These are phyloP conservation scores for Camelina hispida DNA, from an alignment of 345 rosid species.

Conservation along the genomic window DNA sequence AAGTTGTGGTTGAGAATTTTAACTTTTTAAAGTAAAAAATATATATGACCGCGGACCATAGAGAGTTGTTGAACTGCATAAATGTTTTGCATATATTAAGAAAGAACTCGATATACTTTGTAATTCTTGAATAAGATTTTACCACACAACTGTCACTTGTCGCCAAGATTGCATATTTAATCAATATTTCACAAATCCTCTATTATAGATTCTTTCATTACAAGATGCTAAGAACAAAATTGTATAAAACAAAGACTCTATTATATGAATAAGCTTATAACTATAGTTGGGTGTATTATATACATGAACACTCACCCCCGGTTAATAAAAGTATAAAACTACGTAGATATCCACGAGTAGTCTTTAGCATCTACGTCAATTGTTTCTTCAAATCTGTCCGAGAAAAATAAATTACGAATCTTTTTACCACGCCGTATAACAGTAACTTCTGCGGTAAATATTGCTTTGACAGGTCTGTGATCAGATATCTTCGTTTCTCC, in stretches of 20 bases:
- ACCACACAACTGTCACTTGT: conserved; percentile 9
- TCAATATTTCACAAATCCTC: neutral
- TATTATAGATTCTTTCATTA: neutral
- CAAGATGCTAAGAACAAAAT: neutral
- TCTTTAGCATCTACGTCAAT: conserved; percentile 41
- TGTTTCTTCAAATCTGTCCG: conserved; percentile 59
- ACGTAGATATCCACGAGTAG: conserved; percentile 40
- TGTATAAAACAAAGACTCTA: conserved; percentile 2
- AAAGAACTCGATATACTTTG: neutral
- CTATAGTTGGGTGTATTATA: neutral
- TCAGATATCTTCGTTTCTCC: conserved; percentile 74
- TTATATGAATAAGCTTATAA: too few relatives aligned
- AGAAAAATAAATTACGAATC: conserved; percentile 54
- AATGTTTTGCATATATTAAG: too few relatives aligned
- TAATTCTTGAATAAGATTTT: neutral
- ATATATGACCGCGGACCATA: neutral
- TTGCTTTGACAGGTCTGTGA: conserved; percentile 80
- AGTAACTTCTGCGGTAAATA: conserved; percentile 57
- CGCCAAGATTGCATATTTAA: neutral
- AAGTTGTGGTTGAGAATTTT: too few relatives aligned
- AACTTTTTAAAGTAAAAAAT: too few relatives aligned
- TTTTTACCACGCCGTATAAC: conserved; percentile 32
- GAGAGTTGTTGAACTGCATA: conserved; percentile 5
- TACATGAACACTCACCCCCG: conserved; percentile 2
- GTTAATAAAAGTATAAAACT: conserved; percentile 12